Evolutionary conservation across 1,284 basidiomycete species (phyloP).

Genomic region (Cryptococcus sp.): DNA sequence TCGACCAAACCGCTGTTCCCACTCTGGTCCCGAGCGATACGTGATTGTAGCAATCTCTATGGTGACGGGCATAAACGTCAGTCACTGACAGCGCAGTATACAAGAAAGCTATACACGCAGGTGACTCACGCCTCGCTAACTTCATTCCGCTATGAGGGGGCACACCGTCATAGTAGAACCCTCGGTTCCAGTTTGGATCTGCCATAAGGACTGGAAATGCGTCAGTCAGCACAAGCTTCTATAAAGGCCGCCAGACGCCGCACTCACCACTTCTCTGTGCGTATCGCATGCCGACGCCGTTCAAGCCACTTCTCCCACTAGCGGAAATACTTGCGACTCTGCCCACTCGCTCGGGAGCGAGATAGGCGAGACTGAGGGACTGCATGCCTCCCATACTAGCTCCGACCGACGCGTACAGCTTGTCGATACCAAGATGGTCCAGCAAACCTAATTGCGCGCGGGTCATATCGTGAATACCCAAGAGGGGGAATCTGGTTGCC

Average conservation of each 20-base stretch:
- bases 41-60: conserved; percentile 98
- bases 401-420: conserved; percentile 89
- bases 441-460: conserved; percentile 86
- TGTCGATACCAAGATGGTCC: conserved; percentile 79
- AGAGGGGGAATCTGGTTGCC: conserved; percentile 86
- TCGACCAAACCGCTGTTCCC: conserved; percentile 95
- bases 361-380: conserved; percentile 89
- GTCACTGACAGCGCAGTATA: not conserved
- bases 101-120: not conserved
- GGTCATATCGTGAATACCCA: conserved; percentile 95
- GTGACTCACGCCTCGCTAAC: conserved; percentile 82
- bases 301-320: conserved; percentile 85
- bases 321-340: conserved; percentile 93
- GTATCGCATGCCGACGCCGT: conserved; percentile 91
- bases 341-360: conserved; percentile 84
- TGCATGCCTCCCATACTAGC: conserved; percentile 98
- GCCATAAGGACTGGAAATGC: conserved; percentile 84
- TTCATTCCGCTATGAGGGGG: conserved; percentile 99
- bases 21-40: conserved; percentile 97
- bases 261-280: conserved; percentile 86
- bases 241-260: not conserved
- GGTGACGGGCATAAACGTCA: not conserved
- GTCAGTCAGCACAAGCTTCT: not conserved
- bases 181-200: conserved; percentile 98
- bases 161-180: conserved; percentile 93